phyloP scores from a whole-genome alignment of 2,329 filamentous ascomycete species.

The Beauveria australis region DNA sequence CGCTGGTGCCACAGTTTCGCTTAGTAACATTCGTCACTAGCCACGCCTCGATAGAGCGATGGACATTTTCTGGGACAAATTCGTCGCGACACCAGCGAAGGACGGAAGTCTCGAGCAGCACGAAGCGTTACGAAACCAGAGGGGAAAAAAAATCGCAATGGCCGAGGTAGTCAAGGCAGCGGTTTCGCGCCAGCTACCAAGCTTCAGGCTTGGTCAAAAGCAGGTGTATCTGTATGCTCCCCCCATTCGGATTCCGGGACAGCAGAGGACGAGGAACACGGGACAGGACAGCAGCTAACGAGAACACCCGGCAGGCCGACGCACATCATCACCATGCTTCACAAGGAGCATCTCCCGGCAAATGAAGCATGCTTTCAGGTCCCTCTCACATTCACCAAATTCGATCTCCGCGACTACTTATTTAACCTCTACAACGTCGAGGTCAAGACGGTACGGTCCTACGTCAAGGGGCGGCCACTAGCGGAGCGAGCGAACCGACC shows the following conservation, averaged over 20 bases:
- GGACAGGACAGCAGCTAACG: background rate
- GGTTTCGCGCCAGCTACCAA: slow-evolving; percentile 29
- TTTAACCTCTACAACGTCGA: slow-evolving; percentile 75
- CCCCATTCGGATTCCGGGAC: background rate
- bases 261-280: background rate
- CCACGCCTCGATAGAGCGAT: background rate
- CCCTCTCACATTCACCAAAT: slow-evolving; percentile 87
- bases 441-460: slow-evolving; percentile 66
- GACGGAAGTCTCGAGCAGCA: background rate
- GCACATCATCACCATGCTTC: slow-evolving; percentile 72
- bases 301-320: slow-evolving; percentile 54
- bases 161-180: slow-evolving; percentile 30
- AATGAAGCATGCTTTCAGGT: slow-evolving; percentile 85
- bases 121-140: background rate
- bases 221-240: slow-evolving; percentile 46
- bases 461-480: slow-evolving; percentile 55
- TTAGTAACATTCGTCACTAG: background rate
- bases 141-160: slow-evolving; percentile 23
- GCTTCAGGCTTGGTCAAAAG: slow-evolving; percentile 43
- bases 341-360: slow-evolving; percentile 61
- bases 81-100: background rate
- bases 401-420: slow-evolving; percentile 93
- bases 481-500: slow-evolving; percentile 41
- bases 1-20: background rate
- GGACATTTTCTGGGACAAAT: slow-evolving; percentile 1